phyloP scores from a whole-genome alignment of 148 eudicot species.

The Linanthus parryae region DNA sequence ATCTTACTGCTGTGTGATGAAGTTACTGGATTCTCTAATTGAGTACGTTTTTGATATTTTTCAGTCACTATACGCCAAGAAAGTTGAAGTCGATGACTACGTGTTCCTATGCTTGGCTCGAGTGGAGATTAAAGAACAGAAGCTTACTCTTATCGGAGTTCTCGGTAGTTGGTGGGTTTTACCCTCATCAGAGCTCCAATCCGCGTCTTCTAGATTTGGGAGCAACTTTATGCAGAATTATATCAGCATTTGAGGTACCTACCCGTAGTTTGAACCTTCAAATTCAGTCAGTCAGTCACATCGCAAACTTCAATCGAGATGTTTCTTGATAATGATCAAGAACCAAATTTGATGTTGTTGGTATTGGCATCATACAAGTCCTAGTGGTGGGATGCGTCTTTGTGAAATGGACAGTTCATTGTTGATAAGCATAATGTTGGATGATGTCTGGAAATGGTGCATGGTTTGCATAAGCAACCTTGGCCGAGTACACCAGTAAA shows the following conservation, averaged over 20 bases:
- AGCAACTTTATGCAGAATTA: conserved; percentile 1
- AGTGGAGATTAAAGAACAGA: conserved; percentile 15
- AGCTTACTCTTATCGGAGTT: conserved; percentile 16
- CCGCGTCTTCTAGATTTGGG: background rate
- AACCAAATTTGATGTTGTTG: too few relatives aligned
- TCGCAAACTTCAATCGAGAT: too few relatives aligned
- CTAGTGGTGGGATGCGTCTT: too few relatives aligned
- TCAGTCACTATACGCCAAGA: conserved; percentile 21
- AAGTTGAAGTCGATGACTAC: conserved; percentile 28
- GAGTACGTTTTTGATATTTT: background rate
- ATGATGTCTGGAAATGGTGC: too few relatives aligned
- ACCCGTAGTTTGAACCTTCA: too few relatives aligned
- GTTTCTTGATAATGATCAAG: too few relatives aligned
- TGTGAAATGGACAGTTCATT: too few relatives aligned
- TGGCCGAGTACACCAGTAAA: too few relatives aligned
- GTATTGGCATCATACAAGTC: too few relatives aligned
- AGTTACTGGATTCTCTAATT: background rate
- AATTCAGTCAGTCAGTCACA: too few relatives aligned
- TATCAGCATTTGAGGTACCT: conserved; percentile 2
- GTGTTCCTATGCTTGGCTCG: conserved; percentile 16
- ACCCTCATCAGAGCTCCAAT: conserved; percentile 2
- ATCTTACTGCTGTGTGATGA: background rate
- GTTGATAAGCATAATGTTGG: too few relatives aligned
- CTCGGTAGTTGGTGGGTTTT: conserved; percentile 12
- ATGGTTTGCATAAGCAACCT: too few relatives aligned